Conservation (phyloP, 2,329 filamentous ascomycete species). For the Neofusicoccum ribis region DNA sequence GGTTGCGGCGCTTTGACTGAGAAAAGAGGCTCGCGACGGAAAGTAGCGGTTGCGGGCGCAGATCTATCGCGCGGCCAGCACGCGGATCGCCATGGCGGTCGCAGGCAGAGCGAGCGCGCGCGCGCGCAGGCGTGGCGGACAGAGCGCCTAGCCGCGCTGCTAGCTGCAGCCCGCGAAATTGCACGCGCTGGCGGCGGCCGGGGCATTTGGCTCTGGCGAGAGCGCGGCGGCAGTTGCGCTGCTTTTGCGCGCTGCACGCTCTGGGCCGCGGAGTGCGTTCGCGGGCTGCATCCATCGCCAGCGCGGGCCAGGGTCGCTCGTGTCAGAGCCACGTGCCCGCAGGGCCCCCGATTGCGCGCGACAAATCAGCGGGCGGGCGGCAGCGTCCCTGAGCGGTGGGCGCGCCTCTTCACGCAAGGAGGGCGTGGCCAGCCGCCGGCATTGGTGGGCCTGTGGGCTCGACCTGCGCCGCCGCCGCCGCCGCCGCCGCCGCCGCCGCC, state of each 20-base stretch:
- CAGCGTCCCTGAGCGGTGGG: background rate
- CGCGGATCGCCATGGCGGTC: slow-evolving; percentile 4
- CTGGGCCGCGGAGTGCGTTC: background rate
- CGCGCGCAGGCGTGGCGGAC: background rate
- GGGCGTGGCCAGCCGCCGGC: background rate
- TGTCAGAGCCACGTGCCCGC: slow-evolving; percentile 5
- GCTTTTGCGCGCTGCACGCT: too few relatives aligned
- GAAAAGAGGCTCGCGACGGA: slow-evolving; percentile 12
- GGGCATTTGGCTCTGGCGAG: background rate
- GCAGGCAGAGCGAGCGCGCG: background rate
- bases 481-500: background rate
- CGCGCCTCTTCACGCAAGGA: background rate
- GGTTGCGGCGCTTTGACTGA: slow-evolving; percentile 16
- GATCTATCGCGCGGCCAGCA: slow-evolving; percentile 9
- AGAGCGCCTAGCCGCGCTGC: too few relatives aligned
- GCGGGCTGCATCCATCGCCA: background rate
- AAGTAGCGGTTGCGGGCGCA: slow-evolving; percentile 4
- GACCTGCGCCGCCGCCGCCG: background rate
- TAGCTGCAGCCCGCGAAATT: too few relatives aligned
- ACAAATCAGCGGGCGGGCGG: background rate
- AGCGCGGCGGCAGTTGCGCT: too few relatives aligned
- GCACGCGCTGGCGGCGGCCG: background rate
- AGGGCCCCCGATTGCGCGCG: background rate
- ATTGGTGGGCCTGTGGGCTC: background rate
- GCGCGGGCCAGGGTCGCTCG: background rate